Evolutionary conservation across 371 early-diverging fungal genomes (phyloP), one percentile per base, ranked within the genome.

Genomic region (Nematocida sp.): DNA sequence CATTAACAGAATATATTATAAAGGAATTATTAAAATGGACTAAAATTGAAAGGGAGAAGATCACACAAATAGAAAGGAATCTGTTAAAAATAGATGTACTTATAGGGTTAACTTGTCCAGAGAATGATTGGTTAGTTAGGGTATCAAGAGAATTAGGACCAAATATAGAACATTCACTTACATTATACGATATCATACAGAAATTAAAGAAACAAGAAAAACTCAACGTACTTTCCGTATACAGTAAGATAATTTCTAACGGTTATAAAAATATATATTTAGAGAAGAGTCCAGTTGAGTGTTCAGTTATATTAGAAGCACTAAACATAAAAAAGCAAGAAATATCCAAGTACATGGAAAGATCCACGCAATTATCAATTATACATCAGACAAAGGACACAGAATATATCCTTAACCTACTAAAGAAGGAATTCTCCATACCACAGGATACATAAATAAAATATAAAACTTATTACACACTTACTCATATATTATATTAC

Each of bases 331-430:
- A 33, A n/a, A 27, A 55, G n/a, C 9, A 27, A 3, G 64, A 81
- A 1, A 52, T 58, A 42, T 18, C 45, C 44, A 50, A 54, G 33
- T 58, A 60, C 46, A 64, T 83, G 27, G 58, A 67, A 23, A 72
- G 78, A 69, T 54, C 66, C 25, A 33, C 72, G 27, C 61, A 66
- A 6, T 61, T 72, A n/a, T 80, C 76, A 45, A 62, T 83, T 66
- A 27, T 73, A 62, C 72, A 54, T 66, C 23, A 50, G 18, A 50
- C 52, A 3, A n/a, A 66, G 45, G 69, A 66, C 39, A 50, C 40
- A 3, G 62, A 67, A 27, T 56, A 73, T 18, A 66, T 82, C 27
- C 27, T 82, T 18, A 15, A 33, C 13, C 58, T 73, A 47, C 45
- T 82, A 54, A 67, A 50, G 61, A 39, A 67, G 13, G 64, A 64